Base-by-base conservation (phyloP, 768 basidiomycete genomes). In the Termitomyces sp. region DNA sequence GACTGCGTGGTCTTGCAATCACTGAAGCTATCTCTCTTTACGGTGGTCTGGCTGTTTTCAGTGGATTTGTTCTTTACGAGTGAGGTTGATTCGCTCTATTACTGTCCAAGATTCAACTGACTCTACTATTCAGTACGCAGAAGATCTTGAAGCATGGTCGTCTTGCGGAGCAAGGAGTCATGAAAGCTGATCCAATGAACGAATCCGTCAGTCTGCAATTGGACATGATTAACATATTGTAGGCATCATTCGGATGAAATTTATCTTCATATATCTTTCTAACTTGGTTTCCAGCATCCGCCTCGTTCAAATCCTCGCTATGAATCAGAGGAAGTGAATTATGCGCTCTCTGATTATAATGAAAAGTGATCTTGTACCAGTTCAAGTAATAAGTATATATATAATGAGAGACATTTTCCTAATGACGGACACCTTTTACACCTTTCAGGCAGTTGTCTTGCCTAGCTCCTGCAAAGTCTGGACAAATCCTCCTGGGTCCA, bases 21-120 rank as follows among this genome's bases (percentile, higher is more conserved):
- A 80, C 87, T 5, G 93, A 96, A 74, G 74, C 86, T 2, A 83
- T 96, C 59, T 88, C 87, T 17, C 80, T 95, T 3, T 96, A 96
- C 66, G 94, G 94, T 50, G 94, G 94, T 54, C 81, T 95, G 36
- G 94, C 91, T 14, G 88, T 96, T 1, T 96, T 96, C 69, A 77
- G 88, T 53, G 92, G 91, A 17, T 91, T 94, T 65, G 89, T 94
- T 8, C 84, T 96, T 25, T 96, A 86, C 67, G 93, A 95, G 91
- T 92, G 69, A 68, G 87, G 70, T 12, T 10, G 3, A 11, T 52
- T 5, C 9, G 49, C 36, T 50, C 37, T 14, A 8, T 51, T 9
- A 31, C 14, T 37, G 4, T 49, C 50, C 29, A 43, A n/a, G 8
- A 55, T 5, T 36, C 37, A 31, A 46, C 59, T 37, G 36, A 62